A percentile compares a stretch with the other conserved stretches of the same genome.
Conservation (phyloP, 306 rosid genomes). For the Argentina anserina region DNA sequence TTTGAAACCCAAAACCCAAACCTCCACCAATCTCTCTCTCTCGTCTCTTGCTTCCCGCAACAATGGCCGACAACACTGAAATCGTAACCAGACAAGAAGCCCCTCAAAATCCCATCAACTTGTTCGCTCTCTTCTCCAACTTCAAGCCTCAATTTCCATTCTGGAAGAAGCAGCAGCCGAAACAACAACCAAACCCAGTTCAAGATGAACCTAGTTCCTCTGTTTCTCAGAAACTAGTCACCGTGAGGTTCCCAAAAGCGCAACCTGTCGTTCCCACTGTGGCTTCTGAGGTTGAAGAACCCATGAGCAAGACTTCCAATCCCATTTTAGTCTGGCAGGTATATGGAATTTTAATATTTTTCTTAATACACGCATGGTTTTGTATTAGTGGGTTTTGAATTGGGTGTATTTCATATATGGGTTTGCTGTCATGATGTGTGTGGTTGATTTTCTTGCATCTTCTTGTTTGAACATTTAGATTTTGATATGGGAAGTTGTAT, state of each 20-base stretch:
- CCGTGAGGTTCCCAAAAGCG: conserved; percentile 53
- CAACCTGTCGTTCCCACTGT: conserved; percentile 41
- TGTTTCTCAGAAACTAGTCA: conserved; percentile 26
- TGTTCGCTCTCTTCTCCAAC: conserved; percentile 49
- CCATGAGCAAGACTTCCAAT: conserved; percentile 53
- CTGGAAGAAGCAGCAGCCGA: conserved; percentile 33
- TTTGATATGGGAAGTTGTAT: neutral
- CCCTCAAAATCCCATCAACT: conserved; percentile 28
- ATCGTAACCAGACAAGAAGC: conserved; percentile 20
- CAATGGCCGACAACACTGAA: conserved; percentile 49
- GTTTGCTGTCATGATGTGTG: neutral
- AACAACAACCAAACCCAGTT: conserved; percentile 11
- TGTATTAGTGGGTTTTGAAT: neutral
- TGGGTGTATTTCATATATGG: neutral
- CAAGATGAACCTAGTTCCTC: conserved; percentile 8
- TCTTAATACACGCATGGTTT: neutral
- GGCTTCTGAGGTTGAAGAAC: conserved; percentile 45
- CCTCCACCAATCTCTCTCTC: neutral
- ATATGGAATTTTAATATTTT: neutral
- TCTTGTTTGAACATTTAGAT: neutral
- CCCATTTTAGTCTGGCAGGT: conserved; percentile 87
- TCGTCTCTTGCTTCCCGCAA: neutral
- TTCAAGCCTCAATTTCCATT: conserved; percentile 54
- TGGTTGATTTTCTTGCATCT: neutral
- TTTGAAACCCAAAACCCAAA: neutral